Conservation (phyloP, 2,329 filamentous ascomycete genomes). For the Pochonia chlamydosporia region DNA sequence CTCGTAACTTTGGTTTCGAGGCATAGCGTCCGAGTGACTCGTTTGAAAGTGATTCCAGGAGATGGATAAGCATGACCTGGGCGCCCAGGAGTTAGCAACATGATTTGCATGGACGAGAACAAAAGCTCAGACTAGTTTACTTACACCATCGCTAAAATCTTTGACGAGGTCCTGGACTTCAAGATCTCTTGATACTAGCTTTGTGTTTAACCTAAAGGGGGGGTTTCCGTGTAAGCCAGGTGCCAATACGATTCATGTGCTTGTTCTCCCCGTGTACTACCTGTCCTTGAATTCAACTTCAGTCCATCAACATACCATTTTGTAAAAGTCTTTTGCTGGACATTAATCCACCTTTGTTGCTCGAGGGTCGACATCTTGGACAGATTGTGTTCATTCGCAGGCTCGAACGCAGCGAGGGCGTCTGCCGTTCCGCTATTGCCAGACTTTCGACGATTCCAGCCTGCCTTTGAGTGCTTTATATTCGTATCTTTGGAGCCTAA, state of each 20-base stretch:
- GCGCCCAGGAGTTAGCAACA: constrained; percentile 12
- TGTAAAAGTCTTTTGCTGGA: constrained; percentile 98
- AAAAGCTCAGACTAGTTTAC: constrained; percentile 28
- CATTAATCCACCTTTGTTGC: constrained; percentile 65
- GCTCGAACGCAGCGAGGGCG: constrained; percentile 39
- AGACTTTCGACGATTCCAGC: constrained; percentile 28
- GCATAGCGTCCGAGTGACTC: constrained; percentile 97
- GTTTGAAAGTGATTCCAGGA: constrained; percentile 90
- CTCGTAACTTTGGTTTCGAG: constrained; percentile 89
- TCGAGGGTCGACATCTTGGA: constrained; percentile 59
- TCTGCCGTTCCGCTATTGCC: constrained; percentile 28
- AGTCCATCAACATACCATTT: constrained; percentile 59
- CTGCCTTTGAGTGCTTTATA: constrained; percentile 6
- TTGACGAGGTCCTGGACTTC: constrained; percentile 81
- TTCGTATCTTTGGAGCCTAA: constrained; percentile 10
- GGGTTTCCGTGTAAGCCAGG: not conserved
- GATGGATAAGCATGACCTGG: constrained; percentile 89
- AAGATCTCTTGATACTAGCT: constrained; percentile 72
- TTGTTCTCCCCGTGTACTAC: not conserved
- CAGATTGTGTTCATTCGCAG: constrained; percentile 43
- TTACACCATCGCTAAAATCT: constrained; percentile 89
- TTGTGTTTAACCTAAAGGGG: constrained; percentile 87
- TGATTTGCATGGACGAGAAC: not conserved
- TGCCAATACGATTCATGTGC: not conserved
- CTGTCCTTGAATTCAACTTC: not conserved